A percentile compares a stretch with the other conserved stretches of the same genome.
These are phyloP conservation scores for Proliferodiscus dingleyae DNA, from an alignment of 2,329 filamentous ascomycete genomes.

Conservation along the genomic window DNA sequence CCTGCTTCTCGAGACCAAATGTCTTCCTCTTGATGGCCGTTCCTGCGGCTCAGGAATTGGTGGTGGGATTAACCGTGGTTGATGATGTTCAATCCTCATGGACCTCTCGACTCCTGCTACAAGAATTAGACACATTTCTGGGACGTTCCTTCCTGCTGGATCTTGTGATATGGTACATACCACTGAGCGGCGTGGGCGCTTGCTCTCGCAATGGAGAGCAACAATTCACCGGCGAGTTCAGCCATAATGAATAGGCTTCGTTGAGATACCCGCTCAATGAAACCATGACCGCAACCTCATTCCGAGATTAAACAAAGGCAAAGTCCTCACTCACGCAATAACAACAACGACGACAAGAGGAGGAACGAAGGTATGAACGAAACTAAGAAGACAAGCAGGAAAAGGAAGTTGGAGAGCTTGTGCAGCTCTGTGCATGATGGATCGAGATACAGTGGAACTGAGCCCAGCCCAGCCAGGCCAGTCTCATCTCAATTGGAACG, in stretches of 20 bases:
- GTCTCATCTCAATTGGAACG: too few relatives aligned
- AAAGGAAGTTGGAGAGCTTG: not conserved
- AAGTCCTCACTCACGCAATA: too few relatives aligned
- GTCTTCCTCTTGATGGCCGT: conserved; percentile 24
- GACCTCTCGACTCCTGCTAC: conserved; percentile 30
- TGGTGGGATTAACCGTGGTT: conserved; percentile 35
- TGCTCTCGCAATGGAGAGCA: conserved; percentile 20
- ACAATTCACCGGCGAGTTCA: conserved; percentile 26
- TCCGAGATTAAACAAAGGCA: conserved; percentile 18
- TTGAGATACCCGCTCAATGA: conserved; percentile 30
- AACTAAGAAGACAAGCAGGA: not conserved
- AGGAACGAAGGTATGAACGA: conserved; percentile 2
- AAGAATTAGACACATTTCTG: conserved; percentile 15
- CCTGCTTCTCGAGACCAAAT: conserved; percentile 33
- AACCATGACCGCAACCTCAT: conserved; percentile 29
- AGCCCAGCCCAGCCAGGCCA: too few relatives aligned
- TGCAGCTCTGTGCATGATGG: not conserved
- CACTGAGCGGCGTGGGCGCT: conserved; percentile 16
- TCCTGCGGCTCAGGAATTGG: conserved; percentile 30
- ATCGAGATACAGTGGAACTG: too few relatives aligned
- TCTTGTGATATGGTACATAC: conserved; percentile 22
- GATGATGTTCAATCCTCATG: conserved; percentile 36
- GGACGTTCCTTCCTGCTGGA: conserved; percentile 3
- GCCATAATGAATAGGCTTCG: conserved; percentile 28
- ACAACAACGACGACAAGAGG: conserved; percentile 2